A percentile compares a stretch with the other conserved stretches of the same genome.
phyloP scores from a whole-genome alignment of 2,329 filamentous ascomycete genomes.

The Colletotrichum somersetense region DNA sequence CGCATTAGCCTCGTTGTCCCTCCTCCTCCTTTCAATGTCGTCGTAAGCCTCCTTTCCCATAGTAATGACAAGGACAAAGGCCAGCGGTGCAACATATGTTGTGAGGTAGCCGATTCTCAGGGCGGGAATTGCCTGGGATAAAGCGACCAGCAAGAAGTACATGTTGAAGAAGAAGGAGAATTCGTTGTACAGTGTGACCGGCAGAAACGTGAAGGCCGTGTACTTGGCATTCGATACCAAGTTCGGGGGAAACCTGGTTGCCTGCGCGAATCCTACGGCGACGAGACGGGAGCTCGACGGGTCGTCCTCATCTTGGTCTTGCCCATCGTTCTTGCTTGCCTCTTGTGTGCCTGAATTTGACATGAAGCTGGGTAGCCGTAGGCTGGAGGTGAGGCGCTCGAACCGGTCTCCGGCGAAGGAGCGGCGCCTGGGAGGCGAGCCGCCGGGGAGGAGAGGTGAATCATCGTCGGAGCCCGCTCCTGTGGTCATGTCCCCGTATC shows the following conservation, averaged over 20 bases:
- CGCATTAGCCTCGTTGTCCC: conserved; percentile 94
- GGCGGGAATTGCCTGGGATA: conserved; percentile 92
- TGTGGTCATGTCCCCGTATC: conserved; percentile 70
- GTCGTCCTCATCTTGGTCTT: conserved; percentile 68
- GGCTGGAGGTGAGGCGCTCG: conserved; percentile 61
- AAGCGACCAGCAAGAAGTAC: conserved; percentile 94
- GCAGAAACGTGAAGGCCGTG: conserved; percentile 93
- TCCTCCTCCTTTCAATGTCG: conserved; percentile 85
- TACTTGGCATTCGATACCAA: conserved; percentile 98
- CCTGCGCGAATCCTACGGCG: conserved; percentile 79
- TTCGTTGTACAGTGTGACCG: conserved; percentile 95
- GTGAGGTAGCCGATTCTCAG: conserved; percentile 93
- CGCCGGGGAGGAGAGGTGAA: conserved; percentile 75
- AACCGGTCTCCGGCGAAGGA: conserved; percentile 57
- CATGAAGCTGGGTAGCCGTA: conserved; percentile 78
- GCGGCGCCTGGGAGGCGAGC: conserved; percentile 50
- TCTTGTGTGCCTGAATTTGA: conserved; percentile 53
- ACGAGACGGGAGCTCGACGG: conserved; percentile 80
- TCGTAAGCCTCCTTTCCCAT: conserved; percentile 96
- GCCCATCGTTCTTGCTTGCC: conserved; percentile 56
- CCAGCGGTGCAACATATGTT: conserved; percentile 92
- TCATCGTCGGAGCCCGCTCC: conserved; percentile 67
- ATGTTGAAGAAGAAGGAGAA: conserved; percentile 99
- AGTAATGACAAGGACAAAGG: conserved; percentile 91
- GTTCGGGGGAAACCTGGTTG: conserved; percentile 86